Evolutionary conservation across 371 early-diverging fungal genomes (phyloP).

Genomic region (Zancudomyces culisetae): DNA sequence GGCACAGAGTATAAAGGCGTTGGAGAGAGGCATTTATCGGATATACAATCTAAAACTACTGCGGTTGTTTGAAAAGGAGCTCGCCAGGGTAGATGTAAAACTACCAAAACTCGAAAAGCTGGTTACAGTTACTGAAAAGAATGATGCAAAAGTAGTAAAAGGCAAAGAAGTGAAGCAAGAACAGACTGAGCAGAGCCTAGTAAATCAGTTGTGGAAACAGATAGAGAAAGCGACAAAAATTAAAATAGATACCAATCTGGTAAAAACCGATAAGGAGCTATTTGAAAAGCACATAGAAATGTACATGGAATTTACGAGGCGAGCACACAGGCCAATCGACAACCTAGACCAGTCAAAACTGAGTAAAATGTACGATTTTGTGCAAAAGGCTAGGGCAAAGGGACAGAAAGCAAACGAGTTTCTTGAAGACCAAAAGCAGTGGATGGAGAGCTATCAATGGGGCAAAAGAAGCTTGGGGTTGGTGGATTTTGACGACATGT

Average conservation of each 20-base stretch:
- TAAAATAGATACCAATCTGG: conserved; percentile 6
- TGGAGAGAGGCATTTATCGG: conserved; percentile 6
- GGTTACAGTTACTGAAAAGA: too few relatives aligned
- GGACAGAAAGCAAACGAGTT: conserved; percentile 17
- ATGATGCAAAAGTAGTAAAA: too few relatives aligned
- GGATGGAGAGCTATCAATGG: conserved; percentile 10
- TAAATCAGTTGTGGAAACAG: too few relatives aligned
- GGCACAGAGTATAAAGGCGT: conserved; percentile 10
- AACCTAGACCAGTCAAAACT: neutral
- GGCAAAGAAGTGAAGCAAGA: too few relatives aligned
- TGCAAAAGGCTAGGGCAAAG: conserved; percentile 23
- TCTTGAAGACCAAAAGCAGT: conserved; percentile 12
- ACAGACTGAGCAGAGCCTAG: too few relatives aligned
- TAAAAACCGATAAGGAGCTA: conserved; percentile 1
- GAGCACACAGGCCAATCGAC: neutral
- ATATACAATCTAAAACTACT: conserved; percentile 13
- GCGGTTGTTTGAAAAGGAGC: conserved; percentile 14
- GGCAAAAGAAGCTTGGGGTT: conserved; percentile 7
- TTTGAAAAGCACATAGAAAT: conserved; percentile 4
- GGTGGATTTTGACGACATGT: conserved; percentile 40
- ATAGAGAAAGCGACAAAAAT: too few relatives aligned
- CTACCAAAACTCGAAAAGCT: too few relatives aligned
- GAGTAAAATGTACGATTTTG: conserved; percentile 8
- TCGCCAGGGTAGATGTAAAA: conserved; percentile 7
- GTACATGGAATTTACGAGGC: conserved; percentile 4